Conservation (phyloP, 306 rosid species). For the Citrullus amarus region DNA sequence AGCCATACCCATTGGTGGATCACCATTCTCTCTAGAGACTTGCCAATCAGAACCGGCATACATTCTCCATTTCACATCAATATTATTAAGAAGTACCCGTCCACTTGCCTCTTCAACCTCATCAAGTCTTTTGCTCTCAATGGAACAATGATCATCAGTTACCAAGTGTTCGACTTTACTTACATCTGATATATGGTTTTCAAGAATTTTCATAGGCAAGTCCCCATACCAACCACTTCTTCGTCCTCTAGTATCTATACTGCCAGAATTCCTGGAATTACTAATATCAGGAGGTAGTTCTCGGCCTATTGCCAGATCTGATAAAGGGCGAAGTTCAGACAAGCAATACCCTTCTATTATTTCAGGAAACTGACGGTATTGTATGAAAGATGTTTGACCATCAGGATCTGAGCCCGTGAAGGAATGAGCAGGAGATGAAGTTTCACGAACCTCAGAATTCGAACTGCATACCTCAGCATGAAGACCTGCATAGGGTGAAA, state of each 20-base stretch:
- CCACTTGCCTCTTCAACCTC: conserved; percentile 38
- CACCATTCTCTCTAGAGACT: conserved; percentile 29
- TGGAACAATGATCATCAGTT: conserved; percentile 23
- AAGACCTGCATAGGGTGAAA: conserved; percentile 36
- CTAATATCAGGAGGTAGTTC: conserved; percentile 33
- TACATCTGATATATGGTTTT: conserved; percentile 60
- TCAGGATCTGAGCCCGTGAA: conserved; percentile 33
- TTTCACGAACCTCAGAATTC: conserved; percentile 31
- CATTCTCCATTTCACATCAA: conserved; percentile 80
- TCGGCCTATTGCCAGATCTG: conserved; percentile 37
- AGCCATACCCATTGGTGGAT: conserved; percentile 12
- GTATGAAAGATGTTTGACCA: conserved; percentile 37
- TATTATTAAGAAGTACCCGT: conserved; percentile 50
- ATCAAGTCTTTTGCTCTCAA: conserved; percentile 20
- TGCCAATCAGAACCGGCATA: conserved; percentile 69
- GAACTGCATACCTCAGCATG: conserved; percentile 24
- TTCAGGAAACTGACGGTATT: conserved; percentile 44
- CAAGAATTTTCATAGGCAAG: conserved; percentile 40
- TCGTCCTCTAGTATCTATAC: conserved; percentile 40
- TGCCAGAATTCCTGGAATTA: conserved; percentile 23
- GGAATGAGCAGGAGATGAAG: conserved; percentile 20
- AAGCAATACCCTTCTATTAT: conserved; percentile 61
- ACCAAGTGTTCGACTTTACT: conserved; percentile 16
- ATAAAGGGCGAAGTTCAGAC: conserved; percentile 42
- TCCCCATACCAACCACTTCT: conserved; percentile 68